phyloP scores from a whole-genome alignment of 805 yeast genomes.

The Sungouiozyma intestinalis region DNA sequence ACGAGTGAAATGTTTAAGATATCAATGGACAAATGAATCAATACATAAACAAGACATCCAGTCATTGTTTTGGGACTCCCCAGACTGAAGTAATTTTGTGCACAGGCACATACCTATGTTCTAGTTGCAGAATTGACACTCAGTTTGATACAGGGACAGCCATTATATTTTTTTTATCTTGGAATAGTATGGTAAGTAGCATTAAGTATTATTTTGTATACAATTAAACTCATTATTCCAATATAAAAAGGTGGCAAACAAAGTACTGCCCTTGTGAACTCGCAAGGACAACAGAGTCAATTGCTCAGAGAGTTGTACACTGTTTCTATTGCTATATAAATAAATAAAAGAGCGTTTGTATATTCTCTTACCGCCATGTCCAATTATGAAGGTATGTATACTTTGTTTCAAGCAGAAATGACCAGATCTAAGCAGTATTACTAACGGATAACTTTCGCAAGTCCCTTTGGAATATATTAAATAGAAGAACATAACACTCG shows the following conservation, averaged over 20 bases:
- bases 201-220: neutral
- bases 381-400: conserved; percentile 26
- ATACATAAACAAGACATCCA: neutral
- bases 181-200: neutral
- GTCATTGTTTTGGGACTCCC: neutral
- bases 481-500: conserved; percentile 23
- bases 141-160: neutral
- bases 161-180: neutral
- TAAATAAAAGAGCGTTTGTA: neutral
- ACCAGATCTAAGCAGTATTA: no score
- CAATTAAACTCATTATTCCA: neutral
- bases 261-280: neutral
- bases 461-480: no score
- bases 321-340: neutral
- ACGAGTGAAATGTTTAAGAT: neutral
- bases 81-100: neutral
- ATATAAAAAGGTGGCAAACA: neutral
- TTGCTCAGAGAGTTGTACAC: neutral
- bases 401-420: neutral
- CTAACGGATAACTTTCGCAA: no score
- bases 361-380: conserved; percentile 16
- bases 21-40: neutral
- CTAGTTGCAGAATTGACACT: no score
- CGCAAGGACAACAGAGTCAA: neutral
- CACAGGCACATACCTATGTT: no score